Percentiles rank a stretch among this genome's conserved stretches.
phyloP scores from a whole-genome alignment of 2,329 filamentous ascomycete genomes.

The Diaporthe nobilis region DNA sequence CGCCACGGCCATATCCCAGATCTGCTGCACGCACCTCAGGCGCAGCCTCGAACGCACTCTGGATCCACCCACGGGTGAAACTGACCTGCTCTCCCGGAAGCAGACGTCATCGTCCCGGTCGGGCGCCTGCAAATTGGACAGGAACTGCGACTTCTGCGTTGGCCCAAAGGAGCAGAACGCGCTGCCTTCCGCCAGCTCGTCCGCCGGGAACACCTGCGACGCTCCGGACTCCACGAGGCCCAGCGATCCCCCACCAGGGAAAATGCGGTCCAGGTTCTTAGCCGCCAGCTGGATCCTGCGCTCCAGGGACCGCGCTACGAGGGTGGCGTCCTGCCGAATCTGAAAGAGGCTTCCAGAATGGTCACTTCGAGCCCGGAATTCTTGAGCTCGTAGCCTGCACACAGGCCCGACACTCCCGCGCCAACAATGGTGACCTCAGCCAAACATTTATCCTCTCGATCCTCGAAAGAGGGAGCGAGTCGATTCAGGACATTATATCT shows the following conservation, averaged over 20 bases:
- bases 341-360: background rate
- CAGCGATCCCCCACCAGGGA: background rate
- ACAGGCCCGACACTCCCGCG: background rate
- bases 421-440: background rate
- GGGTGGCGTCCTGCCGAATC: conserved; percentile 22
- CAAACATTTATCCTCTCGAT: background rate
- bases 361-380: background rate
- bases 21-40: conserved; percentile 33
- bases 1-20: background rate
- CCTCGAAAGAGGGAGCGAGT: background rate
- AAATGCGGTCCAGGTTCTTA: conserved; percentile 36
- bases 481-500: too few species aligned
- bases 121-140: conserved; percentile 31
- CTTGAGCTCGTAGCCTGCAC: background rate
- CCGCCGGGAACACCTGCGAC: conserved; percentile 35
- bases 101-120: conserved; percentile 38
- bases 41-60: conserved; percentile 33
- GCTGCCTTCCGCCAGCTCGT: conserved; percentile 40
- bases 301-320: conserved; percentile 27
- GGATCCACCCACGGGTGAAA: conserved; percentile 40
- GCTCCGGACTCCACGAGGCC: conserved; percentile 34
- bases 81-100: conserved; percentile 36
- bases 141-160: conserved; percentile 35
- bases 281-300: conserved; percentile 35
- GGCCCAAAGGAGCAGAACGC: conserved; percentile 40